Conservation (phyloP, 495 filamentous ascomycete genomes). For the Acidiella bohemica region DNA sequence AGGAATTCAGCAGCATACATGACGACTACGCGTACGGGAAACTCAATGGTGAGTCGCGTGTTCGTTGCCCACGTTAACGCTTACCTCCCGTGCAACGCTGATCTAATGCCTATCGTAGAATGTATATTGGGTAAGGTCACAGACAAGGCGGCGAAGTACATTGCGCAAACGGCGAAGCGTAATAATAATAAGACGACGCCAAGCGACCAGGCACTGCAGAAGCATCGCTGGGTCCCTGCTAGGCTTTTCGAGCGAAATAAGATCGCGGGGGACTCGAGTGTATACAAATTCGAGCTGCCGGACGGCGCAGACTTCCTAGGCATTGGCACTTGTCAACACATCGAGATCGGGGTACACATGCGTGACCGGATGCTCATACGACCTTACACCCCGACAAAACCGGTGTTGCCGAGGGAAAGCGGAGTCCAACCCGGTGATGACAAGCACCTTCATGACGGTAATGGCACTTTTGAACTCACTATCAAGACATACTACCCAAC, state of each 20-base stretch:
- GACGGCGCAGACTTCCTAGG: slow-evolving; percentile 13
- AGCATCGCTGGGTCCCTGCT: slow-evolving; percentile 16
- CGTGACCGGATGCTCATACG: slow-evolving; percentile 20
- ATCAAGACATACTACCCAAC: slow-evolving; percentile 23
- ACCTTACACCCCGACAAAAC: slow-evolving; percentile 21
- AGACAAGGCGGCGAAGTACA: slow-evolving; percentile 27
- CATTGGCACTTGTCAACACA: slow-evolving; percentile 25
- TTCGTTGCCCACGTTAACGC: too few relatives aligned
- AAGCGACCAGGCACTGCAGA: slow-evolving; percentile 8
- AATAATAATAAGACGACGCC: slow-evolving; percentile 8
- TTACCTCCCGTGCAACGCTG: too few relatives aligned
- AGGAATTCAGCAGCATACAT: slow-evolving; percentile 27
- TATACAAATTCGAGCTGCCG: slow-evolving; percentile 24
- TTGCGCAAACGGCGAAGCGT: slow-evolving; percentile 22
- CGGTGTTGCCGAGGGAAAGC: slow-evolving; percentile 12
- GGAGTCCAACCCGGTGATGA: too few relatives aligned
- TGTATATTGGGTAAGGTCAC: slow-evolving; percentile 28
- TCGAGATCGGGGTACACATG: slow-evolving; percentile 26
- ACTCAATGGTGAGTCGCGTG: too few relatives aligned
- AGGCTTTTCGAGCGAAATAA: slow-evolving; percentile 18
- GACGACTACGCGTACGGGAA: slow-evolving; percentile 27
- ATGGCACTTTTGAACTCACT: slow-evolving; percentile 18
- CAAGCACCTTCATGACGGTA: too few relatives aligned
- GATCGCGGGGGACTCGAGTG: slow-evolving; percentile 19
- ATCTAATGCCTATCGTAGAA: too few relatives aligned